Conservation (phyloP, 768 basidiomycete species). For the Auriscalpium vulgare region DNA sequence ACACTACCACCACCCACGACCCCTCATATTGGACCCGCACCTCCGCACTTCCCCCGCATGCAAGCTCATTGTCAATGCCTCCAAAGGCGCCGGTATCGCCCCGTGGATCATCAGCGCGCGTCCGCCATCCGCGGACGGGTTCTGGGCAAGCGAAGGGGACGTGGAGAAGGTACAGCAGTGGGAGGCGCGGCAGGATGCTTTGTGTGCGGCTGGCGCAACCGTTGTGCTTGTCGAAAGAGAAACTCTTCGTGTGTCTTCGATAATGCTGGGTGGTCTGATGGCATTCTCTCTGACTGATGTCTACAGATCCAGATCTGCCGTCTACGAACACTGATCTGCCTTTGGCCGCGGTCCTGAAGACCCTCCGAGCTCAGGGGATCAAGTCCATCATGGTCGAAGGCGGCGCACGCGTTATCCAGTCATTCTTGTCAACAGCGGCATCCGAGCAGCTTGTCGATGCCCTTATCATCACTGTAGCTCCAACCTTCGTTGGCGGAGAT, state of each 20-base stretch:
- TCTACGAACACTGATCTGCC: conserved; percentile 30
- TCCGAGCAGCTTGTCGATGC: conserved; percentile 43
- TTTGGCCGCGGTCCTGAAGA: conserved; percentile 40
- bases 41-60: conserved; percentile 60
- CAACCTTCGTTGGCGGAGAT: conserved; percentile 67
- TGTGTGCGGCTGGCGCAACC: conserved; percentile 61
- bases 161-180: conserved; percentile 18
- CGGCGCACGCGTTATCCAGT: conserved; percentile 73
- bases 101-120: conserved; percentile 65
- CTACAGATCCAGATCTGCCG: conserved; percentile 5
- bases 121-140: conserved; percentile 16
- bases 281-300: background rate
- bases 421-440: conserved; percentile 42
- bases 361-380: conserved; percentile 50
- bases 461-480: conserved; percentile 81
- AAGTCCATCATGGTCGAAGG: conserved; percentile 92
- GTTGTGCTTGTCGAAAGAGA: conserved; percentile 43
- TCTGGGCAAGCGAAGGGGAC: conserved; percentile 14
- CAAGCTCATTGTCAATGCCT: conserved; percentile 64
- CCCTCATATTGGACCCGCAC: conserved; percentile 74
- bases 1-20: conserved; percentile 54
- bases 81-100: conserved; percentile 47
- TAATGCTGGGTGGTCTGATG: background rate
- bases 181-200: conserved; percentile 27
- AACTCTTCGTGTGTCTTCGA: conserved; percentile 26